phyloP scores from a whole-genome alignment of 805 yeast genomes.

The Babjeviella inositovora region DNA sequence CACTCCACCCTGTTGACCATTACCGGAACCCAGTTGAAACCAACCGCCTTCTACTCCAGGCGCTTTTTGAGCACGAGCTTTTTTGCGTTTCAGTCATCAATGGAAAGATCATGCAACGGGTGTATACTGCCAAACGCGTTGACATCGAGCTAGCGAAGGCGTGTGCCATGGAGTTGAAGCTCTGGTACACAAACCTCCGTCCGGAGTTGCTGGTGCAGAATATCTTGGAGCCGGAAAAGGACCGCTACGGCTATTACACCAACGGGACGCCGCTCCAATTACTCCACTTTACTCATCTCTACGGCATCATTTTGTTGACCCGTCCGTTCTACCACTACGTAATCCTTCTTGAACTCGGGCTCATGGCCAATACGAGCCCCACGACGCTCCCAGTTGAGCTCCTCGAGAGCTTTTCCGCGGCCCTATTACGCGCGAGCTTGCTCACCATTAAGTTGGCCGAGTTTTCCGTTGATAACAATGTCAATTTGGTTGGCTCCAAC shows the following conservation, averaged over 20 bases:
- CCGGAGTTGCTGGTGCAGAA: conserved; percentile 10
- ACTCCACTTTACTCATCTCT: conserved; percentile 17
- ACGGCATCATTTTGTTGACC: conserved; percentile 17
- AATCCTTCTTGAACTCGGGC: too few relatives aligned
- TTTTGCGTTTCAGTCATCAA: too few relatives aligned
- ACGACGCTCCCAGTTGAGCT: too few relatives aligned
- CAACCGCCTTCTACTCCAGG: too few relatives aligned
- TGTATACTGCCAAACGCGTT: conserved; percentile 7
- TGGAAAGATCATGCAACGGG: too few relatives aligned
- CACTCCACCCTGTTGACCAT: too few relatives aligned
- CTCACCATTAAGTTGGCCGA: conserved; percentile 14
- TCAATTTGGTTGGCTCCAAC: conserved; percentile 18
- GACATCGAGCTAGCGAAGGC: conserved; percentile 12
- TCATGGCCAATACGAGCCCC: too few relatives aligned
- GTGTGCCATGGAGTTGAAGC: conserved; percentile 13
- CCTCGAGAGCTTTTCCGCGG: conserved; percentile 10
- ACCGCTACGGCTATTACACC: conserved; percentile 3
- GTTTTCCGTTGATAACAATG: conserved; percentile 8
- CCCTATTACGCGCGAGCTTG: conserved; percentile 17
- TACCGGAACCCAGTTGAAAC: too few relatives aligned
- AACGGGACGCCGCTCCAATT: conserved; percentile 9
- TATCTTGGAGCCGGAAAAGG: conserved; percentile 6
- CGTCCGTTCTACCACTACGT: conserved; percentile 25
- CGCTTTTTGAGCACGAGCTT: too few relatives aligned
- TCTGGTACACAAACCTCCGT: conserved; percentile 15